Conservation (phyloP, 2,329 filamentous ascomycete species). For the Aspergillus fumigatiaffinis region DNA sequence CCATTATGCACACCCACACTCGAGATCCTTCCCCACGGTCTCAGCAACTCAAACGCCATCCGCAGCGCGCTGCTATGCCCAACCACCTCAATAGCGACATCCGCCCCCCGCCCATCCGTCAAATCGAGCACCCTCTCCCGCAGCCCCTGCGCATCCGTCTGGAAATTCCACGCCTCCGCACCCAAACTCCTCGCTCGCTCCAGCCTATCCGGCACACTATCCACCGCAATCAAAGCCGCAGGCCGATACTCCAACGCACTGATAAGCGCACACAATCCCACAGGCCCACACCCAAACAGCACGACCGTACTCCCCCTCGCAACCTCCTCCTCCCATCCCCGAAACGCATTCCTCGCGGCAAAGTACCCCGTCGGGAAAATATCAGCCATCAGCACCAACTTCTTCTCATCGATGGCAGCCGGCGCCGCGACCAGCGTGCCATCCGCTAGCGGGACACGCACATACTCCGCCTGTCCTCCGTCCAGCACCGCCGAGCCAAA, state of each 20-base stretch:
- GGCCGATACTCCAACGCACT: constrained; percentile 68
- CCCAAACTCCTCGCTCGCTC: constrained; percentile 67
- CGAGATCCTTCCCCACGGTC: constrained; percentile 67
- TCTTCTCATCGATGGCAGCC: constrained; percentile 63
- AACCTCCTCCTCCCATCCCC: neutral
- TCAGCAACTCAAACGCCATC: constrained; percentile 66
- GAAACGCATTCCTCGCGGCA: constrained; percentile 15
- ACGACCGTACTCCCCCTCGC: constrained; percentile 13
- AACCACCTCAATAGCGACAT: constrained; percentile 76
- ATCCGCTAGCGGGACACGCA: constrained; percentile 75
- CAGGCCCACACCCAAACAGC: constrained; percentile 15
- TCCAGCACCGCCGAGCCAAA: constrained; percentile 69
- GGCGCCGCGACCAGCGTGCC: constrained; percentile 70
- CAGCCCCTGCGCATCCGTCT: constrained; percentile 60
- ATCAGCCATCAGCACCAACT: constrained; percentile 81
- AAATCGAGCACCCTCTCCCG: constrained; percentile 57
- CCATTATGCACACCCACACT: constrained; percentile 72
- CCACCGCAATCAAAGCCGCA: constrained; percentile 70
- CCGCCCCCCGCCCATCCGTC: constrained; percentile 75
- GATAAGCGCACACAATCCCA: constrained; percentile 37
- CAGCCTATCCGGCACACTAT: constrained; percentile 69
- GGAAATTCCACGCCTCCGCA: constrained; percentile 76
- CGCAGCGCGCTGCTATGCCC: constrained; percentile 63
- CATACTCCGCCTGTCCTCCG: constrained; percentile 76
- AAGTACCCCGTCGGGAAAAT: constrained; percentile 55